phyloP scores from a whole-genome alignment of 2,329 filamentous ascomycete genomes.

The Didymella segeticola region DNA sequence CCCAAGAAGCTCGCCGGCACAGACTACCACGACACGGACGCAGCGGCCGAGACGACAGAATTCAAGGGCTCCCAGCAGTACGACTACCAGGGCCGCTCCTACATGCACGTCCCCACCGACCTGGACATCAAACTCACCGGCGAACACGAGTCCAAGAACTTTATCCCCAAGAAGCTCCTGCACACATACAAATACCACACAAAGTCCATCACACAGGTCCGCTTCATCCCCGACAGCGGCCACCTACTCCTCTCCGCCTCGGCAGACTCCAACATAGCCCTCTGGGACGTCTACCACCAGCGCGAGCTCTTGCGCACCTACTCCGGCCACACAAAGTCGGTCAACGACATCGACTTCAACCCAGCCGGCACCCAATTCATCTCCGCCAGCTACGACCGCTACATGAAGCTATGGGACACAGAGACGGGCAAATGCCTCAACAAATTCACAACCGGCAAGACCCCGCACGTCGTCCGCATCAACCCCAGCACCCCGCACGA shows the following conservation, averaged over 20 bases:
- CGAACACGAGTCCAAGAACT: slow-evolving; percentile 82
- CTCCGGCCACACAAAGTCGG: slow-evolving; percentile 84
- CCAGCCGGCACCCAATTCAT: slow-evolving; percentile 82
- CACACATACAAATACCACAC: slow-evolving; percentile 86
- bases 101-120: slow-evolving; percentile 90
- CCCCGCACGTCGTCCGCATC: slow-evolving; percentile 92
- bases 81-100: slow-evolving; percentile 95
- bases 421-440: slow-evolving; percentile 89
- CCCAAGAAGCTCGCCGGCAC: slow-evolving; percentile 63
- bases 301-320: slow-evolving; percentile 90
- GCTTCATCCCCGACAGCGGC: slow-evolving; percentile 87
- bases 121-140: slow-evolving; percentile 67
- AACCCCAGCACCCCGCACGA: slow-evolving; percentile 86
- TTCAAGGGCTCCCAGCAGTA: slow-evolving; percentile 85
- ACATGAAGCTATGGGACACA: slow-evolving; percentile 98
- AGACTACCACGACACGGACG: slow-evolving; percentile 57
- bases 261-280: slow-evolving; percentile 87
- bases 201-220: slow-evolving; percentile 85
- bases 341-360: slow-evolving; percentile 91
- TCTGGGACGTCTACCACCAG: slow-evolving; percentile 94
- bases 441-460: slow-evolving; percentile 92
- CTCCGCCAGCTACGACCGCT: slow-evolving; percentile 89
- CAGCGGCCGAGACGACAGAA: slow-evolving; percentile 73
- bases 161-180: slow-evolving; percentile 90
- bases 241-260: slow-evolving; percentile 89